phyloP scores from a whole-genome alignment of 352 stramenopile genomes.

The Phytophthora cajani region DNA sequence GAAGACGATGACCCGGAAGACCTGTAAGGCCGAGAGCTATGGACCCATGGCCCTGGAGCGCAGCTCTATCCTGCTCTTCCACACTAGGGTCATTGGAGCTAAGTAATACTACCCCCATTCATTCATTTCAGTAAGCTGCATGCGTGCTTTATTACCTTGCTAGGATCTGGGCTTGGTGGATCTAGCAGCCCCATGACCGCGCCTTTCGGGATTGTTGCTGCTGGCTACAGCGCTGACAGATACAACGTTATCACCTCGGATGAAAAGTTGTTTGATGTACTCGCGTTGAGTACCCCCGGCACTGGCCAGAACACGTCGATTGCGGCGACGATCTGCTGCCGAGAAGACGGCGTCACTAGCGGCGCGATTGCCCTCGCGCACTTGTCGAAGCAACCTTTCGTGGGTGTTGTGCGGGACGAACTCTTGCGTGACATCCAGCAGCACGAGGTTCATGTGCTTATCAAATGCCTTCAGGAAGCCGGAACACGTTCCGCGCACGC shows the following conservation, averaged over 20 bases:
- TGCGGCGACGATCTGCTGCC: conserved; percentile 45
- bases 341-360: conserved; percentile 51
- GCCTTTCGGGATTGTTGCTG: conserved; percentile 13
- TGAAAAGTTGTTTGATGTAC: conserved; percentile 88
- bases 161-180: conserved; percentile 20
- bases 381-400: conserved; percentile 38
- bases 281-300: conserved; percentile 37
- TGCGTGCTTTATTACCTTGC: conserved; percentile 21
- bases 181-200: background rate
- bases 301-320: conserved; percentile 46
- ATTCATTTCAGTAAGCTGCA: conserved; percentile 16
- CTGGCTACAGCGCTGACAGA: conserved; percentile 55
- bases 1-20: conserved; percentile 42
- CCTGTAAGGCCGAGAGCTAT: conserved; percentile 10
- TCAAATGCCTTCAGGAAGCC: conserved; percentile 95
- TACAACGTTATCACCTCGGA: conserved; percentile 94
- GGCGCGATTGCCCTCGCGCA: conserved; percentile 33
- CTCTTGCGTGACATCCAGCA: conserved; percentile 90
- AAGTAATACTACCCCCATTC: conserved; percentile 24
- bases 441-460: conserved; percentile 95
- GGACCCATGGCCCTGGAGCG: background rate
- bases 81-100: background rate
- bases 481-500: conserved; percentile 89
- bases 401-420: conserved; percentile 55
- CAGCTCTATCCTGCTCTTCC: background rate